Base-by-base conservation (phyloP, 345 rosid species). In the Ailanthus altissimus region DNA sequence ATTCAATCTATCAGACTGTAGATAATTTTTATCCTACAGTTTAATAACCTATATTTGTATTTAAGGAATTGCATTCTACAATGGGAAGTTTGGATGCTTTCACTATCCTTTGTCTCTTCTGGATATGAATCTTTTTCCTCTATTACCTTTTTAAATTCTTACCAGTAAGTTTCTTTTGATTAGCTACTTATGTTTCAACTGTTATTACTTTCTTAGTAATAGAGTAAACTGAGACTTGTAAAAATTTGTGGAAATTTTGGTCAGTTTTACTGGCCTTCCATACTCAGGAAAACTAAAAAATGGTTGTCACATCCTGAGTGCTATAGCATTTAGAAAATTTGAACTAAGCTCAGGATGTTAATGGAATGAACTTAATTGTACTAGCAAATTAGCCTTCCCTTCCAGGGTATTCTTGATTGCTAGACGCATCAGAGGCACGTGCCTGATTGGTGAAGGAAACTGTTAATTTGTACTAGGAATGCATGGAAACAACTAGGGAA, bases 401-500 rank as follows among this genome's bases (percentile, higher is more conserved):
- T 46, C 12, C 4, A 20, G 76, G 43, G 26, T 28, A 28, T 64
- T 25, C 43, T 74, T 74, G 46, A 61, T 47, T 47, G 46, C 54
- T 26, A 15, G 45, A 45, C 8, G 18, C 10, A n/a, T 74, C 18
- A 46, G 47, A 28, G 12, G 61, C 32, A 61, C 7, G 7, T 28
- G 68, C 28, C n/a, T 46, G n/a, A 57, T 18, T 60, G 75, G 56
- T 73, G 26, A 18, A 63, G 25, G 67, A 42, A 66, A 61, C 40
- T 58, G 54, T 32, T 65, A 0, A 11, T 1, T 47, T 75, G 12
- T 74, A 43, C 0, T 65, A 89, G 90, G 92, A 83, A 84, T 76
- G 85, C 89, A n/a, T 87, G 90, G 90, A 83, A 70, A 67, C 73
- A 73, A 67, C 84, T 84, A 15, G 90, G 88, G 75, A 73, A 83